These are phyloP conservation scores for Aechmea fasciata DNA, from an alignment of 176 grass and related monocot genomes.

Conservation along the genomic window DNA sequence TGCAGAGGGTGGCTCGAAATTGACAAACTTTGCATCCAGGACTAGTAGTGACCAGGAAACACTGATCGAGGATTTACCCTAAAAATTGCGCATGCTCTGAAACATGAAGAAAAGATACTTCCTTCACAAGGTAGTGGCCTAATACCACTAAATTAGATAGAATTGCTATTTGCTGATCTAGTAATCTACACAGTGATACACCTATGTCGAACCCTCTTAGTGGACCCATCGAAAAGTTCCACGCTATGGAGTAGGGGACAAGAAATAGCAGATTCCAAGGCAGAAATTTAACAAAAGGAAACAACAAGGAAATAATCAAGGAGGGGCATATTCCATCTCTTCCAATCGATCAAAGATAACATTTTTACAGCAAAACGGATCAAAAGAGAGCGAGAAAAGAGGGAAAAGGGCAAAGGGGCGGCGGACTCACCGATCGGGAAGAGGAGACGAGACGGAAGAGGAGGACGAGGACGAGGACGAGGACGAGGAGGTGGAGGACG, in stretches of 20 bases:
- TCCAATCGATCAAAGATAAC: neutral
- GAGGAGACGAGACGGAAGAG: slow-evolving; percentile 21
- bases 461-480: slow-evolving; percentile 25
- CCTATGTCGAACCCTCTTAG: neutral
- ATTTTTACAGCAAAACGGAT: neutral
- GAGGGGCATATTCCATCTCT: neutral
- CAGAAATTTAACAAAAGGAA: neutral
- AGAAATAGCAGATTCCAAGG: neutral
- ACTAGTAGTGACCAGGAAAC: neutral
- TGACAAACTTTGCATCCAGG: no score
- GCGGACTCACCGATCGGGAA: slow-evolving; percentile 5
- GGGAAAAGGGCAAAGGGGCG: neutral
- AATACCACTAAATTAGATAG: neutral
- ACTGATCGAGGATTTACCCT: neutral
- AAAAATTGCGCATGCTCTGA: neutral
- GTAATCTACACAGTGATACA: neutral
- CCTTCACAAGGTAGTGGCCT: neutral
- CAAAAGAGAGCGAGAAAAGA: neutral
- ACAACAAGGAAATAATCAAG: slow-evolving; percentile 1
- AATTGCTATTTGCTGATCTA: no score
- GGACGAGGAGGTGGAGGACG: slow-evolving; percentile 28
- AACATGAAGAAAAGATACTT: neutral
- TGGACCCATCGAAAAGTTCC: neutral
- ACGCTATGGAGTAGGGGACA: neutral
- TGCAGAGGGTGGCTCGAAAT: no score